Conservation (phyloP, 2,329 filamentous ascomycete species). For the Colletotrichum paranaense region DNA sequence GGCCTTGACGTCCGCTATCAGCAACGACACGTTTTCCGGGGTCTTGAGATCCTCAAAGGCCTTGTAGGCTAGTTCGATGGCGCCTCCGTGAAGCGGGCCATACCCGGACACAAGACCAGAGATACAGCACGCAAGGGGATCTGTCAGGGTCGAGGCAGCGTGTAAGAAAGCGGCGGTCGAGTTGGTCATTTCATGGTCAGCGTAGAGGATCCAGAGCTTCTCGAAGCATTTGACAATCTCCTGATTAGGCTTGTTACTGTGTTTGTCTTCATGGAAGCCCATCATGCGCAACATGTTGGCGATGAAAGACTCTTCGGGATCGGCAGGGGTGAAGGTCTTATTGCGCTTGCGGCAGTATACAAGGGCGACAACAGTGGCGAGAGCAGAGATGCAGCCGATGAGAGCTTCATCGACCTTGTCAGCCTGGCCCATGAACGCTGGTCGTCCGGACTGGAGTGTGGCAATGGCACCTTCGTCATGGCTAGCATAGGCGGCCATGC, state of each 20-base stretch:
- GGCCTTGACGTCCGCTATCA: conserved; percentile 53
- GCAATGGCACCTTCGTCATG: conserved; percentile 44
- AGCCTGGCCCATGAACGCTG: background rate
- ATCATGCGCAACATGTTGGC: conserved; percentile 53
- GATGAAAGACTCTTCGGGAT: conserved; percentile 45
- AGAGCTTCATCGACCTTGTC: conserved; percentile 14
- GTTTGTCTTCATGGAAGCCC: conserved; percentile 1
- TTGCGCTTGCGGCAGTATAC: conserved; percentile 51
- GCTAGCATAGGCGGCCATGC: conserved; percentile 48
- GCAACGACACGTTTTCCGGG: conserved; percentile 48
- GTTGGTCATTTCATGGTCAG: conserved; percentile 62
- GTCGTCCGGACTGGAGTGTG: background rate
- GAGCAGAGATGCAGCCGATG: background rate
- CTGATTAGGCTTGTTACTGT: conserved; percentile 40
- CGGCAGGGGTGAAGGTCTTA: conserved; percentile 47
- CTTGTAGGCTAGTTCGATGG: conserved; percentile 59
- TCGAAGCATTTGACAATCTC: conserved; percentile 43
- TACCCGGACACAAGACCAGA: conserved; percentile 40
- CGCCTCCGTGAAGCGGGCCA: conserved; percentile 56
- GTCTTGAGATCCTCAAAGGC: conserved; percentile 50
- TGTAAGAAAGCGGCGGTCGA: conserved; percentile 59
- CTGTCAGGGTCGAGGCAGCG: conserved; percentile 58
- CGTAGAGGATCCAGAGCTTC: conserved; percentile 56
- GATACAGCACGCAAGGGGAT: conserved; percentile 54
- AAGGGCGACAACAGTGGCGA: conserved; percentile 21